A percentile compares a stretch with the other conserved stretches of the same genome.
phyloP scores from a whole-genome alignment of 345 rosid genomes.

The sweet orange (Citrus sinensis) region DNA sequence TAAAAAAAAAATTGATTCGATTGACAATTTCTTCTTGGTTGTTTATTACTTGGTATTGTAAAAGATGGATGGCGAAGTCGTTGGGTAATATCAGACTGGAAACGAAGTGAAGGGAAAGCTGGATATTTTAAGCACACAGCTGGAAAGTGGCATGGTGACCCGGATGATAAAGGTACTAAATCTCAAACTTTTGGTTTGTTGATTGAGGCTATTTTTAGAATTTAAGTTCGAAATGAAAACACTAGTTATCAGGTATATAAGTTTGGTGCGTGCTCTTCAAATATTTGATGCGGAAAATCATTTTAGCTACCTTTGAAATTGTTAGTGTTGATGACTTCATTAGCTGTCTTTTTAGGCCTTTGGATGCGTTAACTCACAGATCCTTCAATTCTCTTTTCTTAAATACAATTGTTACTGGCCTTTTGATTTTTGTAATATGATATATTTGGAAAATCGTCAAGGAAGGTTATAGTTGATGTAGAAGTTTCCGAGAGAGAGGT shows the following conservation, averaged over 20 bases:
- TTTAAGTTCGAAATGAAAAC: neutral
- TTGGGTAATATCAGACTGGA: slow-evolving; percentile 47
- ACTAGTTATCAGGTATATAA: neutral
- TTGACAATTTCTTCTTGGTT: neutral
- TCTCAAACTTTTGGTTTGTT: neutral
- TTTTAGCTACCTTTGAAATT: neutral
- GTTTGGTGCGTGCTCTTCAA: neutral
- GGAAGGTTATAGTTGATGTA: neutral
- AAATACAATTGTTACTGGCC: neutral
- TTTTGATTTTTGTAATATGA: neutral
- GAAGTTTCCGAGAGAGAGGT: neutral
- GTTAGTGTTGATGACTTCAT: neutral
- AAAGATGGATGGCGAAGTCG: slow-evolving; percentile 45
- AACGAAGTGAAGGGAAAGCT: slow-evolving; percentile 36
- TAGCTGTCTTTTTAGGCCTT: neutral
- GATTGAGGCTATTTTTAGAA: neutral
- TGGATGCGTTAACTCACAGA: neutral
- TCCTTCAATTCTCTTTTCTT: neutral
- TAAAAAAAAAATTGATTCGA: no score
- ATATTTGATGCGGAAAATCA: neutral
- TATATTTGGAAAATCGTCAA: neutral
- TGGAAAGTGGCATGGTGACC: slow-evolving; percentile 37
- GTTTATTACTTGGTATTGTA: neutral
- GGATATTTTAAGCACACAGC: slow-evolving; percentile 35
- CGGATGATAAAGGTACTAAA: slow-evolving; percentile 32